Evolutionary conservation across 78 protist species (phyloP), one percentile per base, ranked within the genome.

Genomic region (Tieghemostelium lacteum): DNA sequence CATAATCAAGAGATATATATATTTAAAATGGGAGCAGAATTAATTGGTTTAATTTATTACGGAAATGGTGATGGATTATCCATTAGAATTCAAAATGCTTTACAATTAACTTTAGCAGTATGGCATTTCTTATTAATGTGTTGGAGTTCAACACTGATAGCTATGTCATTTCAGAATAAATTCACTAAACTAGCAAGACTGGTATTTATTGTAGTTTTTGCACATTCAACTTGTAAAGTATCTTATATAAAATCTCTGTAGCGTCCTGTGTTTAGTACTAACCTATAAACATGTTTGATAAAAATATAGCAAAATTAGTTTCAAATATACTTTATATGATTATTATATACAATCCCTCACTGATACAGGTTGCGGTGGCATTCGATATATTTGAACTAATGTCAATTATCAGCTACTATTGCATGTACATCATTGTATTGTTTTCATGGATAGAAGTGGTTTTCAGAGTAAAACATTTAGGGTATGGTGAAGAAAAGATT

Each of bases 341-440:
- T 33, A 69, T 50, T 19, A 31, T 83, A 5, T 24, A 33, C 14
- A 29, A 31, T 17, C 22, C 29, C 0, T 5, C n/a, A 28, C 29
- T 29, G 3, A 20, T 58, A 69, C n/a, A 33, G 26, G 12, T 40
- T 2, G 71, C 52, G 33, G 22, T 62, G 22, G 55, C 66, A 45
- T 83, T 83, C 58, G 78, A 83, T 71, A 26, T 71, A 20, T 33
- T 73, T 8, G 91, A 83, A 20, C 24, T 83, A 40, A 16, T 58
- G 14, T 58, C 64, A 19, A 83, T 83, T 19, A 60, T 83, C 1
- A 83, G 78, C 0, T 83, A 83, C 50, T 83, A 83, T 42, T 83
- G 91, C n/a, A 83, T 83, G 91, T 83, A 70, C 37, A 78, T 50
- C 31, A 83, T 83, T 19, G 91, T 83, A 26, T 45, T 83, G n/a